These are phyloP conservation scores for Penicillium corylophilum DNA, from an alignment of 2,329 filamentous ascomycete genomes.

Conservation along the genomic window DNA sequence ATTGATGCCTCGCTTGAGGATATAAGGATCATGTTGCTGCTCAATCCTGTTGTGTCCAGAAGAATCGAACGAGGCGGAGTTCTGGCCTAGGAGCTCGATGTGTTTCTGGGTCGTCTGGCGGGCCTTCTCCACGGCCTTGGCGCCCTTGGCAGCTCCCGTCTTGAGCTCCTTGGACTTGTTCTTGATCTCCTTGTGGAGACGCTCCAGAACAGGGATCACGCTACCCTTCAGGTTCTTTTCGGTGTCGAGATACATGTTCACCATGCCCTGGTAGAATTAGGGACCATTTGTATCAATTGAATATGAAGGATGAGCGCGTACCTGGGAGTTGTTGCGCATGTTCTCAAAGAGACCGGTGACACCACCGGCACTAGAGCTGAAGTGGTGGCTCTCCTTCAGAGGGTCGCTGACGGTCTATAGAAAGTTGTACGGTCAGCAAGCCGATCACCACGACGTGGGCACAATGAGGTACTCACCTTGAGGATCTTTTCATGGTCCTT, in stretches of 20 bases:
- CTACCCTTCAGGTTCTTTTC: conserved; percentile 85
- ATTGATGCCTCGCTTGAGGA: conserved; percentile 76
- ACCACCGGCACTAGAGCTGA: conserved; percentile 84
- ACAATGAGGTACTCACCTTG: conserved; percentile 58
- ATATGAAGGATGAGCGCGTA: conserved; percentile 31
- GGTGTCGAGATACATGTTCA: conserved; percentile 86
- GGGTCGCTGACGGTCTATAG: conserved; percentile 76
- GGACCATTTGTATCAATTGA: neutral
- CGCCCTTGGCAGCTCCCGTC: conserved; percentile 74
- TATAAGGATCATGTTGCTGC: conserved; percentile 79
- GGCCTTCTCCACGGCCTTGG: conserved; percentile 89
- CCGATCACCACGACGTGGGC: neutral
- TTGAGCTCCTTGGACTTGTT: conserved; percentile 88
- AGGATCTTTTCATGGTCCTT: conserved; percentile 95
- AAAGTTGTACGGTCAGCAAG: neutral
- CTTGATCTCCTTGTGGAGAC: conserved; percentile 94
- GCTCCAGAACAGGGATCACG: conserved; percentile 83
- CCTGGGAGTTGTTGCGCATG: conserved; percentile 83
- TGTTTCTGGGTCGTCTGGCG: conserved; percentile 87
- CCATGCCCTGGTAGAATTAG: conserved; percentile 60
- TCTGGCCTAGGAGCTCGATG: conserved; percentile 87
- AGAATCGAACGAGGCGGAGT: conserved; percentile 77
- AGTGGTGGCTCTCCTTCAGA: conserved; percentile 86
- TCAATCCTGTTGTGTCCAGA: conserved; percentile 65
- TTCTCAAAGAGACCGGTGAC: conserved; percentile 91